These are phyloP conservation scores for Erysimum cheiri DNA, from an alignment of 441 rosid genomes.

Conservation along the genomic window DNA sequence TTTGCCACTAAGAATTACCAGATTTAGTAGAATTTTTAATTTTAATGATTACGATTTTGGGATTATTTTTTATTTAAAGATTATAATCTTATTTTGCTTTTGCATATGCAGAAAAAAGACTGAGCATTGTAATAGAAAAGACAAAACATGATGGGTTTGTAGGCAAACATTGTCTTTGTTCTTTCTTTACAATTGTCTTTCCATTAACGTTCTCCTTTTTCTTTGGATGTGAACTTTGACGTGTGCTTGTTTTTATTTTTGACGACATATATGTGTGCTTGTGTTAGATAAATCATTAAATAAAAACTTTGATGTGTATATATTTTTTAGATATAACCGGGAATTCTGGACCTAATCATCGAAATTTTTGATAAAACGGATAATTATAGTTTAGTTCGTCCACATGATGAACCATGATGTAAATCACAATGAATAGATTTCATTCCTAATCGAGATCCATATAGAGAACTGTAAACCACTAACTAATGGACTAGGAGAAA, in stretches of 20 bases:
- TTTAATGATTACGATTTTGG: neutral
- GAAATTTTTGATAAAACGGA: neutral
- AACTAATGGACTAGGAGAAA: neutral
- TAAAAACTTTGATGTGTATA: neutral
- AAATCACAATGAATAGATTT: neutral
- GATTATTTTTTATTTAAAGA: constrained; percentile 4
- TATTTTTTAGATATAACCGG: neutral
- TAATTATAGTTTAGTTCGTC: neutral
- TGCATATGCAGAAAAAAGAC: constrained; percentile 35
- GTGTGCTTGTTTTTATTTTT: neutral
- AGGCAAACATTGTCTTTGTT: constrained; percentile 39
- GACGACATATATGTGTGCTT: constrained; percentile 1
- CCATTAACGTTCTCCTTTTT: constrained; percentile 16
- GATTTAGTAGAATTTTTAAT: constrained; percentile 19
- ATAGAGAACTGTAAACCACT: neutral
- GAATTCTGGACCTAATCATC: neutral
- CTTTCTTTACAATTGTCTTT: constrained; percentile 34
- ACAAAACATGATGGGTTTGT: constrained; percentile 24
- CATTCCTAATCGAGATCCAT: neutral
- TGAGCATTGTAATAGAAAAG: constrained; percentile 34
- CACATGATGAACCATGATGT: neutral
- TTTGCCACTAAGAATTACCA: constrained; percentile 29
- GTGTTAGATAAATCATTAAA: neutral
- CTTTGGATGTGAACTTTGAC: constrained; percentile 28
- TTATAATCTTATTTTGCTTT: constrained; percentile 10